Evolutionary conservation across 2,329 filamentous ascomycete genomes (phyloP).

Genomic region (Plenodomus lindquistii): DNA sequence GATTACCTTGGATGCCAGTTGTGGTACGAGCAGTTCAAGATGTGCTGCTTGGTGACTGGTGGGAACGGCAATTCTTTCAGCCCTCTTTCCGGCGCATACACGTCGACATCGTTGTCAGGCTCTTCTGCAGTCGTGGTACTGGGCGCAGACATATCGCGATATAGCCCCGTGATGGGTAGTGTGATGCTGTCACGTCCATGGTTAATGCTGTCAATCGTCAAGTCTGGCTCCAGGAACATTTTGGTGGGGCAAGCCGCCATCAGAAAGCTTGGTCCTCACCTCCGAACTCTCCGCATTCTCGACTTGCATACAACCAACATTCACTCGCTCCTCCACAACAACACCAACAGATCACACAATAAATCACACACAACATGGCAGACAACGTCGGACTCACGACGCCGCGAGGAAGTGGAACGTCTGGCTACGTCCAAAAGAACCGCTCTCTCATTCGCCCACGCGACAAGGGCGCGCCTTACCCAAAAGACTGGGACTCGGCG

Average conservation of each 20-base stretch:
- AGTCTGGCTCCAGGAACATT: conserved; percentile 19
- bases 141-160: background rate
- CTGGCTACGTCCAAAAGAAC: conserved; percentile 96
- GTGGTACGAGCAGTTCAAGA: conserved; percentile 93
- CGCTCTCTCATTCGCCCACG: conserved; percentile 84
- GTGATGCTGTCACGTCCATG: conserved; percentile 17
- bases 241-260: conserved; percentile 30
- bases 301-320: conserved; percentile 2
- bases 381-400: conserved; percentile 96
- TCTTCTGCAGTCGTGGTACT: conserved; percentile 27
- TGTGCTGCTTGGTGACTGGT: conserved; percentile 81
- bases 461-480: conserved; percentile 78
- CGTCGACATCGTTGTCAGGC: background rate
- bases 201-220: conserved; percentile 29
- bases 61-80: conserved; percentile 68
- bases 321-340: conserved; percentile 3
- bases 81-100: conserved; percentile 9
- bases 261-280: conserved; percentile 24
- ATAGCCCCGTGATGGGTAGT: background rate
- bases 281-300: conserved; percentile 24
- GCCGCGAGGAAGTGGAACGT: conserved; percentile 91
- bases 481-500: conserved; percentile 68
- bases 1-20: conserved; percentile 78
- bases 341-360: background rate
- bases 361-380: conserved; percentile 65